phyloP scores from a whole-genome alignment of 306 rosid species.

The Notholithocarpus densiflorus region DNA sequence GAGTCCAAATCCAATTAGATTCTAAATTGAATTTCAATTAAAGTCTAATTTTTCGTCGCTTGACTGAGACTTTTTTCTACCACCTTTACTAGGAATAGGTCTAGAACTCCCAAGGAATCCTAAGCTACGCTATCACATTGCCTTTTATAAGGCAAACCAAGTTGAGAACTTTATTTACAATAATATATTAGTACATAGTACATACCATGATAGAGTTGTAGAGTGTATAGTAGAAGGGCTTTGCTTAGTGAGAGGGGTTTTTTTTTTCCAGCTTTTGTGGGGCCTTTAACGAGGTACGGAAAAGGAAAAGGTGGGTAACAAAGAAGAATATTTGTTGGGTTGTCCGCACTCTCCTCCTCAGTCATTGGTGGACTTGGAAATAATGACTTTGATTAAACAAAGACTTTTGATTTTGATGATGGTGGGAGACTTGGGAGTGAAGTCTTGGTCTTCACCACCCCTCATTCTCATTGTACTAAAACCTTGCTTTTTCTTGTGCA shows the following conservation, averaged over 20 bases:
- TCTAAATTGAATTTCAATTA: no score
- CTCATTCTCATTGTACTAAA: no score
- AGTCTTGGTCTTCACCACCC: no score
- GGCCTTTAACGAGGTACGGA: background rate
- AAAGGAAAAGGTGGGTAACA: background rate
- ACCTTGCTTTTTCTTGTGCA: no score
- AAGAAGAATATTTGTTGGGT: background rate
- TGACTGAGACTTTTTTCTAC: background rate
- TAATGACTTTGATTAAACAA: no score
- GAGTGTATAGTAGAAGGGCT: background rate
- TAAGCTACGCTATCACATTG: background rate
- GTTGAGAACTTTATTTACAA: background rate
- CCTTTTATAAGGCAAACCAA: background rate
- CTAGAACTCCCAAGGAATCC: background rate
- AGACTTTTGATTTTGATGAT: no score
- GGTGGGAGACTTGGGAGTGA: no score
- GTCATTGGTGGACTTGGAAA: no score
- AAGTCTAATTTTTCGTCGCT: rapidly evolving
- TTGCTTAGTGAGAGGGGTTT: slow-evolving; percentile 13
- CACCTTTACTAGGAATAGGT: background rate
- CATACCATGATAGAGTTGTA: background rate
- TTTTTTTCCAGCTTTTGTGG: background rate
- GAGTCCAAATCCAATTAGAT: no score
- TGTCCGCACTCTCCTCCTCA: no score
- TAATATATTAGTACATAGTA: background rate